Evolutionary conservation across 148 eudicot species (phyloP).

Genomic region (Rhododendron kiyosumense): DNA sequence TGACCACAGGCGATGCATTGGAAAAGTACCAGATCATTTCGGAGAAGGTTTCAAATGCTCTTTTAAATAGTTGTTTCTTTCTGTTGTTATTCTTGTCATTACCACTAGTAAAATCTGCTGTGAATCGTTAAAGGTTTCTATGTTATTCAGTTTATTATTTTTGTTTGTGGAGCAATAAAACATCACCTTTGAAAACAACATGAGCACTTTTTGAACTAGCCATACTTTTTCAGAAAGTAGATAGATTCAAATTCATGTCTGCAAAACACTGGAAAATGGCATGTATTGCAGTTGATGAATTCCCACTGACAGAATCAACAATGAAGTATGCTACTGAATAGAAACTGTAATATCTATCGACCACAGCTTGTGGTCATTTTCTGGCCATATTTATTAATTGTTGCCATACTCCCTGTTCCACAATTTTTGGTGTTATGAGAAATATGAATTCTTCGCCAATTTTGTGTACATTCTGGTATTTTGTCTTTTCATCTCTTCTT

Average conservation of each 20-base stretch:
- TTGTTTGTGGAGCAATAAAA: neutral
- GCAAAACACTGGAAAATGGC: neutral
- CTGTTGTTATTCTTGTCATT: neutral
- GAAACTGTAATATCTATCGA: neutral
- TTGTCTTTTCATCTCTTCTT: neutral
- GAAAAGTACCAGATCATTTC: conserved; percentile 79
- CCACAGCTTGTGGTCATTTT: neutral
- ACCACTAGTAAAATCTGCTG: neutral
- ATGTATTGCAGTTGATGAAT: neutral
- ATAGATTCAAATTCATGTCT: neutral
- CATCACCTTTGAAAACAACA: neutral
- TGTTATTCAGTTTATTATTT: neutral
- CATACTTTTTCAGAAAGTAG: neutral
- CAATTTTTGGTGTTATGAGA: neutral
- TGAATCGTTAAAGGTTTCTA: neutral
- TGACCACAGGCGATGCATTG: conserved; percentile 83
- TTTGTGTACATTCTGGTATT: neutral
- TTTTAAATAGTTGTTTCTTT: neutral
- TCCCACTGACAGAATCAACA: neutral
- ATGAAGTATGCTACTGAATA: neutral
- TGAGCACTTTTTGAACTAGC: neutral
- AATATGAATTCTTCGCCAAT: neutral
- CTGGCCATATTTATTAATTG: neutral
- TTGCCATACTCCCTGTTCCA: neutral
- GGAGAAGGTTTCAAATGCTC: conserved; percentile 52